A percentile compares a stretch with the other conserved stretches of the same genome.
These are phyloP conservation scores for Leccinum subgranulosum DNA, from an alignment of 768 basidiomycete genomes.

Conservation along the genomic window DNA sequence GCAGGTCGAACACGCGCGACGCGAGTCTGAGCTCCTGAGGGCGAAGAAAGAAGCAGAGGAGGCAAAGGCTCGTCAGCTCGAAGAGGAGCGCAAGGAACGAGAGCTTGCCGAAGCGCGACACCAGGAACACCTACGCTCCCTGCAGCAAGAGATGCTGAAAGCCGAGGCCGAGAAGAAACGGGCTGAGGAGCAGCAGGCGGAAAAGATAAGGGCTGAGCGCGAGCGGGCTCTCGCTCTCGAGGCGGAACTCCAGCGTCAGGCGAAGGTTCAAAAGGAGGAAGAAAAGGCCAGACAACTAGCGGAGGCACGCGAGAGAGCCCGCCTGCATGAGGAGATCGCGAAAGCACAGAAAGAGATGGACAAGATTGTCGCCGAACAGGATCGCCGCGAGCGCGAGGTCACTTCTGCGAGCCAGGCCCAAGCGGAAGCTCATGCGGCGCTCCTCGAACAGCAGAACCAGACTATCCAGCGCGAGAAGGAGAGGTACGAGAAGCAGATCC, in stretches of 20 bases:
- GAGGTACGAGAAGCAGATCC: constrained; percentile 19
- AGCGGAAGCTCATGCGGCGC: constrained; percentile 22
- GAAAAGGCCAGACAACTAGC: constrained; percentile 18
- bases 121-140: constrained; percentile 27
- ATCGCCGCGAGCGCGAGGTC: constrained; percentile 26
- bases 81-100: constrained; percentile 31
- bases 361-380: constrained; percentile 21
- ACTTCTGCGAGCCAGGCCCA: constrained; percentile 22
- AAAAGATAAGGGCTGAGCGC: constrained; percentile 24
- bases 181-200: constrained; percentile 22
- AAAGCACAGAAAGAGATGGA: constrained; percentile 27
- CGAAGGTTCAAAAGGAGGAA: constrained; percentile 23
- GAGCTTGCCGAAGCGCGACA: constrained; percentile 27
- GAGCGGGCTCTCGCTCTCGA: constrained; percentile 31
- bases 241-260: constrained; percentile 27
- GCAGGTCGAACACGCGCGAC: constrained; percentile 26
- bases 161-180: constrained; percentile 23
- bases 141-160: constrained; percentile 27
- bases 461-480: constrained; percentile 25
- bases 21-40: constrained; percentile 26
- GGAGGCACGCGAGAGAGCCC: constrained; percentile 30
- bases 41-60: constrained; percentile 27
- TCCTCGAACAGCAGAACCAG: constrained; percentile 23
- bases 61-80: constrained; percentile 25
- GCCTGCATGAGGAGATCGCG: constrained; percentile 28